These are phyloP conservation scores for Paulownia fortunei DNA, from an alignment of 257 asterid species.

Conservation along the genomic window DNA sequence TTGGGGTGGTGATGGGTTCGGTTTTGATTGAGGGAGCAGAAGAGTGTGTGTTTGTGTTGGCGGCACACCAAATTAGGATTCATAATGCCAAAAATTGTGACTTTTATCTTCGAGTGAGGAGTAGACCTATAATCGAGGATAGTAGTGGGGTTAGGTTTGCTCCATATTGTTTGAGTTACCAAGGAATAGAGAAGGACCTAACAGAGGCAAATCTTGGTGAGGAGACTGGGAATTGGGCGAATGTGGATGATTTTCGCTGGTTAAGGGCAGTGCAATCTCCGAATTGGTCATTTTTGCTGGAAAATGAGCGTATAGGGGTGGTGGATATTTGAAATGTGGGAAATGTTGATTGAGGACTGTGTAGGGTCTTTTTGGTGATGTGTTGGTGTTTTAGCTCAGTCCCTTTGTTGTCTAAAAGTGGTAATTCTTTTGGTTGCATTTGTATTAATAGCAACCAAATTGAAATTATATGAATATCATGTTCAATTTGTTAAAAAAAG, in stretches of 20 bases:
- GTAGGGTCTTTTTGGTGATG: not conserved
- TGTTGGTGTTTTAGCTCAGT: slow-evolving; percentile 8
- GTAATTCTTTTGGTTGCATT: slow-evolving; percentile 4
- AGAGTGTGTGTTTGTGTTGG: slow-evolving; percentile 70
- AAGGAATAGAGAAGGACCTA: slow-evolving; percentile 68
- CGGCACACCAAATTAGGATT: slow-evolving; percentile 84
- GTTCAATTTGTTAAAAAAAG: not conserved
- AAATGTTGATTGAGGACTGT: slow-evolving; percentile 25
- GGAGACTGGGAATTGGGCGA: slow-evolving; percentile 85
- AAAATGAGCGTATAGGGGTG: slow-evolving; percentile 49
- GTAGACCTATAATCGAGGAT: slow-evolving; percentile 94
- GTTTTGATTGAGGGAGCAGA: slow-evolving; percentile 79
- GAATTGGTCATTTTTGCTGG: slow-evolving; percentile 78
- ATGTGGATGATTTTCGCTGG: slow-evolving; percentile 93
- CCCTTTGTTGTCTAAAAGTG: not conserved
- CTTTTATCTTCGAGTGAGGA: slow-evolving; percentile 79
- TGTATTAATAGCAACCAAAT: not conserved
- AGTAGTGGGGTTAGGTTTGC: slow-evolving; percentile 69
- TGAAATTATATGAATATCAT: not conserved
- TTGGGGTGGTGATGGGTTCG: slow-evolving; percentile 68
- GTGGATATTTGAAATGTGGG: slow-evolving; percentile 46
- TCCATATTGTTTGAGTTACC: slow-evolving; percentile 70
- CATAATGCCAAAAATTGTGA: slow-evolving; percentile 74
- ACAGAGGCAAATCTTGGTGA: slow-evolving; percentile 72
- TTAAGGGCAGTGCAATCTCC: slow-evolving; percentile 87